Evolutionary conservation across 2,329 filamentous ascomycete genomes (phyloP), one percentile per base, ranked within the genome.

Genomic region (Aschersonia sp.): DNA sequence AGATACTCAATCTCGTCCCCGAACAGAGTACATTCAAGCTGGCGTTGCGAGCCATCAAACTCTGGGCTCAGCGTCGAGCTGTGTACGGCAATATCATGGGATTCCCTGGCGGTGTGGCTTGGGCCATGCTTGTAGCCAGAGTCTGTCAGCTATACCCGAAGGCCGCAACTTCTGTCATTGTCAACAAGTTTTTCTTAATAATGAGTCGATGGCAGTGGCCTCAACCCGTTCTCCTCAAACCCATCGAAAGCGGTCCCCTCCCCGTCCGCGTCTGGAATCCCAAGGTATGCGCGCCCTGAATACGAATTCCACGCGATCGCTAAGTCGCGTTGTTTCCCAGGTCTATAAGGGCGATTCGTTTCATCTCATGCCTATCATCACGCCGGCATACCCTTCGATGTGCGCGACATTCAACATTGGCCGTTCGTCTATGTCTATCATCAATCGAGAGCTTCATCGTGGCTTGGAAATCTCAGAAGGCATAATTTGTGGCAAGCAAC

Each of bases 361-460:
- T 55, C 90, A 97, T 64, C 71, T 96, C 46, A 98, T 98, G 92
- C 92, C 92, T 31, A 87, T 98, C 64, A 97, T 98, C 59, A 98
- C 92, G 1, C 92, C 92, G 1, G 89, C 92, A 1, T 97, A 96
- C 62, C 92, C 92, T 3, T 94, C 88, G 45, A 97, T 96, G 89
- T 97, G 92, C 63, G 84, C 92, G 2, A 97, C 92, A 0, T 92
- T 94, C 69, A 97, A 95, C 58, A 83, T 98, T 51, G 89, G 85
- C 4, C 72, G 78, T 54, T 97, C 90, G 1, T 94, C 88, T 2
- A 87, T 88, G 69, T 71, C 77, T 6, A 79, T 96, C 45, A 88
- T 98, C 58, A 78, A 87, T 54, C 76, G 81, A 44, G 92, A 98
- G 61, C 76, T 97, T 22, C 74, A 82, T 53, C 79, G 86, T 39